A percentile compares a stretch with the other conserved stretches of the same genome.
Conservation (phyloP, 2,329 filamentous ascomycete genomes). For the Pestalotiopsis sp. region DNA sequence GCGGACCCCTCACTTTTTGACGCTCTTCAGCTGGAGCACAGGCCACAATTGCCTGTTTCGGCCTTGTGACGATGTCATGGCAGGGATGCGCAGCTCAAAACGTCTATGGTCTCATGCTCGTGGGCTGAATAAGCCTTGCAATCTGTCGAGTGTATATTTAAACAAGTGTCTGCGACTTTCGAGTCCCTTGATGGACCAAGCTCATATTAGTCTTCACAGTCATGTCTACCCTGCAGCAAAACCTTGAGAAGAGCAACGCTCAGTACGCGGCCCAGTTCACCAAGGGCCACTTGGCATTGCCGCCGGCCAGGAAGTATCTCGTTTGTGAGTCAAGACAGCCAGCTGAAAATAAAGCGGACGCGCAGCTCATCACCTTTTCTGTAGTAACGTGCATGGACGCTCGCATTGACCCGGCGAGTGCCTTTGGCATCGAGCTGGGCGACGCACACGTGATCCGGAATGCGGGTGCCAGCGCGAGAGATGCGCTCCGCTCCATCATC, state of each 20-base stretch:
- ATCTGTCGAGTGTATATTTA: neutral
- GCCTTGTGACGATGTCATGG: neutral
- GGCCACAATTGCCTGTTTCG: neutral
- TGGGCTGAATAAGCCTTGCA: neutral
- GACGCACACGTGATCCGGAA: conserved; percentile 82
- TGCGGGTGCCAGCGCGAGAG: conserved; percentile 66
- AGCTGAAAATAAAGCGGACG: neutral
- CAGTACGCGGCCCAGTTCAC: conserved; percentile 62
- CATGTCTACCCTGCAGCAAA: conserved; percentile 49
- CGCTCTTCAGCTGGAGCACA: neutral
- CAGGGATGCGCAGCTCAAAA: neutral
- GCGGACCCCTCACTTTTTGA: conserved; percentile 2
- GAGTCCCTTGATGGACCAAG: neutral
- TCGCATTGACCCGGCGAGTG: conserved; percentile 67
- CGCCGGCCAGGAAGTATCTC: conserved; percentile 70
- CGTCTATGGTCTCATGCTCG: neutral
- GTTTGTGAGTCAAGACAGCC: conserved; percentile 49
- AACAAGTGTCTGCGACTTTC: neutral
- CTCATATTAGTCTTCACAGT: no score
- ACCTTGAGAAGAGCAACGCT: conserved; percentile 59
- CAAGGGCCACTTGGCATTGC: conserved; percentile 67
- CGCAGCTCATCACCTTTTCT: neutral
- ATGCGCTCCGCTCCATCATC: conserved; percentile 73
- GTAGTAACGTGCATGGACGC: conserved; percentile 85
- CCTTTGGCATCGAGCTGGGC: conserved; percentile 72